phyloP scores from a whole-genome alignment of 2,329 filamentous ascomycete species.

The Catunica adiposa region DNA sequence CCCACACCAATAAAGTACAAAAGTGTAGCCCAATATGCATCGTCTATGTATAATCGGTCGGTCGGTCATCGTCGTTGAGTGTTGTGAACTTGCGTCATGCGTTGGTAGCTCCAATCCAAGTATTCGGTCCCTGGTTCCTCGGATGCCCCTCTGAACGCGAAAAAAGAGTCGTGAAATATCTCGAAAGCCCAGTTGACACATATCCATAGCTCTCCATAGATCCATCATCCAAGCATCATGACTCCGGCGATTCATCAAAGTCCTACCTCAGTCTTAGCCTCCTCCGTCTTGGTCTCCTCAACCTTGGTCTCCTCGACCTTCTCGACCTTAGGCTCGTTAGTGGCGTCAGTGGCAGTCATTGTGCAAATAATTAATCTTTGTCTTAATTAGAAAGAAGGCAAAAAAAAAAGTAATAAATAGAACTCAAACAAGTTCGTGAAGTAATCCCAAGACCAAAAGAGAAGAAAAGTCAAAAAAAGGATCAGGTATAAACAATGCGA shows the following conservation, averaged over 20 bases:
- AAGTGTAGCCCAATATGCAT: no score
- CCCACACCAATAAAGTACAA: no score
- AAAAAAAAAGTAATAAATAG: background rate
- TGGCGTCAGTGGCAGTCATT: constrained; percentile 34
- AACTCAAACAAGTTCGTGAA: background rate
- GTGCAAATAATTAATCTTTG: constrained; percentile 17
- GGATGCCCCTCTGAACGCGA: no score
- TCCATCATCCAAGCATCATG: background rate
- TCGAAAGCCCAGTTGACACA: background rate
- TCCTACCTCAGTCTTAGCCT: constrained; percentile 18
- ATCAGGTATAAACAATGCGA: background rate
- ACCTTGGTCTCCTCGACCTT: constrained; percentile 17
- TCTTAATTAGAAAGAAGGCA: background rate
- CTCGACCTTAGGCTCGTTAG: constrained; percentile 20
- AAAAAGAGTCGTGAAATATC: no score
- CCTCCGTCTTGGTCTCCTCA: constrained; percentile 16
- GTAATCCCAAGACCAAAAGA: background rate
- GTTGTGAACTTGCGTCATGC: no score
- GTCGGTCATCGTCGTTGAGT: no score
- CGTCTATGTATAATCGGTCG: no score
- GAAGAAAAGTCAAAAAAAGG: background rate
- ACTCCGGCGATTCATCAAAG: background rate
- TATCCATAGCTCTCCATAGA: background rate
- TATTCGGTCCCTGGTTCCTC: no score
- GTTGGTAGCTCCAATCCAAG: no score